These are phyloP conservation scores for Barnettozyma populi DNA, from an alignment of 805 yeast species.

Conservation along the genomic window DNA sequence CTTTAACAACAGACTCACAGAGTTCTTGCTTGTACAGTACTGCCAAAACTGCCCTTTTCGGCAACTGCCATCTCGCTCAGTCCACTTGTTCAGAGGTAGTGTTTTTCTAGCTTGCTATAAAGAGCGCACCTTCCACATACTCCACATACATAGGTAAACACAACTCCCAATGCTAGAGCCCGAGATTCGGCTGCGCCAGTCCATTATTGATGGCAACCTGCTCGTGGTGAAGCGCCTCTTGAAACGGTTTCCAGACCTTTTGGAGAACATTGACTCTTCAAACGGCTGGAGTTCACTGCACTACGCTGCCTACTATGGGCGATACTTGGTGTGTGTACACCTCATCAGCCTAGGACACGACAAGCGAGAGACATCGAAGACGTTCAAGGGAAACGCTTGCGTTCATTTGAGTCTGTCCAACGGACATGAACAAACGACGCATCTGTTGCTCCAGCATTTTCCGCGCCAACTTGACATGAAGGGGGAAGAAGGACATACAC, in stretches of 20 bases:
- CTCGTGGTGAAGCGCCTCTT: slow-evolving; percentile 60
- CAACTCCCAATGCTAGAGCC: slow-evolving; percentile 54
- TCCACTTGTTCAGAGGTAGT: no score
- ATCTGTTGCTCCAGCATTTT: slow-evolving; percentile 62
- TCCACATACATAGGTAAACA: background rate
- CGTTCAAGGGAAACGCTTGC: slow-evolving; percentile 56
- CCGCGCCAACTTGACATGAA: slow-evolving; percentile 46
- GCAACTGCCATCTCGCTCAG: no score
- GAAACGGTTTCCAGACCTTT: slow-evolving; percentile 60
- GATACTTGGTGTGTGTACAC: slow-evolving; percentile 59
- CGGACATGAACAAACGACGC: slow-evolving; percentile 69
- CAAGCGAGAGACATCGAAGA: slow-evolving; percentile 40
- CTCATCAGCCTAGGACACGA: slow-evolving; percentile 56
- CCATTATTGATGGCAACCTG: slow-evolving; percentile 57
- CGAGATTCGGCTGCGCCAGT: slow-evolving; percentile 57
- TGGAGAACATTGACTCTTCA: slow-evolving; percentile 60
- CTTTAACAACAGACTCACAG: no score
- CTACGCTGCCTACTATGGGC: slow-evolving; percentile 72
- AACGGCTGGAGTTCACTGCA: slow-evolving; percentile 85
- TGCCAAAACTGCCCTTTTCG: no score
- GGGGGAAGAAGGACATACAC: slow-evolving; percentile 48
- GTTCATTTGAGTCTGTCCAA: slow-evolving; percentile 63
- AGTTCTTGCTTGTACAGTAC: no score
- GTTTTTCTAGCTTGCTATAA: no score
- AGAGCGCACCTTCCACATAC: no score